Percentiles rank a stretch among this genome's conserved stretches.
Evolutionary conservation across 2,329 filamentous ascomycete species (phyloP).

Genomic region (Dothistroma pini): DNA sequence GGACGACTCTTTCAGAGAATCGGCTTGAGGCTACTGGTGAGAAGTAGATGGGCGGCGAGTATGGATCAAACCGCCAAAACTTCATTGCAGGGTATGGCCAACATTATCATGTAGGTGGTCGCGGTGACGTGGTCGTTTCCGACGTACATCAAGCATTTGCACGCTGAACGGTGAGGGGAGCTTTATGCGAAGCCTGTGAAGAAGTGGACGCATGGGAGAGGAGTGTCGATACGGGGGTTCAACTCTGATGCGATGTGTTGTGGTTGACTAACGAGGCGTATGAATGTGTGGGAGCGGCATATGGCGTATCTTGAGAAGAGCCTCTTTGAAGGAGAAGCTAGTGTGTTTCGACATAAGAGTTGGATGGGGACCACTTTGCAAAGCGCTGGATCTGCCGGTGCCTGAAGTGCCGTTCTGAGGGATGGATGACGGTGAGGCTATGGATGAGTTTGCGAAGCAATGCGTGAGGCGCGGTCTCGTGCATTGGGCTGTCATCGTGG

Average conservation of each 20-base stretch:
- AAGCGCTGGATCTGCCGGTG: conserved; percentile 25
- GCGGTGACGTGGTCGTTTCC: neutral
- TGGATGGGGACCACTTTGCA: conserved; percentile 31
- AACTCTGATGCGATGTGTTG: neutral
- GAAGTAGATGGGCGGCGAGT: neutral
- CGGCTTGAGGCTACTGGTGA: conserved; percentile 1
- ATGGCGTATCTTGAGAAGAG: conserved; percentile 6
- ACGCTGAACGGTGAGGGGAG: neutral
- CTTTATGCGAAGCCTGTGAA: neutral
- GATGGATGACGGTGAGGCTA: conserved; percentile 14
- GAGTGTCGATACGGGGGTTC: neutral
- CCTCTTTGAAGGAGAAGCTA: conserved; percentile 9
- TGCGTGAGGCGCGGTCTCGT: neutral
- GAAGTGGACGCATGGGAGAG: neutral
- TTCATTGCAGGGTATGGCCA: neutral
- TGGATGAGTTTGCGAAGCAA: conserved; percentile 4
- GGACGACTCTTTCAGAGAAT: neutral
- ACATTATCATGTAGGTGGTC: neutral
- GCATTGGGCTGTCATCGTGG: neutral
- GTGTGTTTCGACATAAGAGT: conserved; percentile 25
- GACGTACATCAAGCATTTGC: neutral
- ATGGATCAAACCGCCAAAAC: neutral
- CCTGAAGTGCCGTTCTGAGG: conserved; percentile 26
- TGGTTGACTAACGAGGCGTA: neutral
- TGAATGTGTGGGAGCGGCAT: conserved; percentile 9